These are phyloP conservation scores for Brassica juncea DNA, from an alignment of 345 rosid species.

Conservation along the genomic window DNA sequence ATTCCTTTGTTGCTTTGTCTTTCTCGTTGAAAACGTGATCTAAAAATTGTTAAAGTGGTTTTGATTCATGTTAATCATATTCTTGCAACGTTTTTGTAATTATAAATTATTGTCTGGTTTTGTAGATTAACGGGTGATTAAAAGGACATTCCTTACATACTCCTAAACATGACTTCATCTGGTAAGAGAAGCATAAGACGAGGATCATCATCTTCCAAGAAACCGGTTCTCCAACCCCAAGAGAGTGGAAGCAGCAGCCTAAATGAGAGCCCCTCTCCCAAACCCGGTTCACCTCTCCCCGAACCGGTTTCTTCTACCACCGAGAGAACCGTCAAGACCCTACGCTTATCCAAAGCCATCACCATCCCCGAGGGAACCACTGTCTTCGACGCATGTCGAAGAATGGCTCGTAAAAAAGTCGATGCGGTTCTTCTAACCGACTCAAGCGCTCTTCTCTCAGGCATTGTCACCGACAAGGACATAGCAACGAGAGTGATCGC, in stretches of 20 bases:
- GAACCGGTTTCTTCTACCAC: conserved; percentile 37
- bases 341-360: conserved; percentile 85
- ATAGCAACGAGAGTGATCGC: conserved; percentile 84
- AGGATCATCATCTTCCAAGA: conserved; percentile 33
- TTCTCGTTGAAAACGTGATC: background rate
- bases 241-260: conserved; percentile 20
- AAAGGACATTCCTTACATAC: background rate
- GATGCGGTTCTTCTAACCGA: conserved; percentile 87
- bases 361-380: conserved; percentile 93
- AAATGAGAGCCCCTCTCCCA: conserved; percentile 4
- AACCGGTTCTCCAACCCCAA: conserved; percentile 34
- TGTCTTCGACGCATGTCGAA: conserved; percentile 83
- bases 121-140: conserved; percentile 15
- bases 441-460: conserved; percentile 86
- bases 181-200: conserved; percentile 37
- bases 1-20: background rate
- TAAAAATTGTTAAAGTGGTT: background rate
- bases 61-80: background rate
- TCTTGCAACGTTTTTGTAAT: background rate
- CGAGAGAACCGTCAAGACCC: conserved; percentile 94
- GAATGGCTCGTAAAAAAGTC: conserved; percentile 75
- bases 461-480: conserved; percentile 91
- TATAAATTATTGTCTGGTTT: background rate
- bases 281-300: conserved; percentile 30
- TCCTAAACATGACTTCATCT: conserved; percentile 25